Evolutionary conservation across 352 stramenopile species (phyloP).

Genomic region (Pythium biforme): DNA sequence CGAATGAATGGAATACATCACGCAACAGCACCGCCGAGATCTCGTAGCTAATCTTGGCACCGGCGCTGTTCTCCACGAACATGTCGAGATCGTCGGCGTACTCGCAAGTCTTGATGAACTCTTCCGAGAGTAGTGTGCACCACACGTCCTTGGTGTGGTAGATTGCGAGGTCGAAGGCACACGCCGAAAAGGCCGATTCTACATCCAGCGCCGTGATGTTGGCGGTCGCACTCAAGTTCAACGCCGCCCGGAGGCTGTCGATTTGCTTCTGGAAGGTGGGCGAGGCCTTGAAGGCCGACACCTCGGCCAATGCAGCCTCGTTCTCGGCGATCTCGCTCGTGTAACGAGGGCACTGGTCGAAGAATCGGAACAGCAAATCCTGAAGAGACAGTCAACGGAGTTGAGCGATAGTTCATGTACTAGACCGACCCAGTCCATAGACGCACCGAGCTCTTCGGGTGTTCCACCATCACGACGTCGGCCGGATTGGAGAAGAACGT

Average conservation of each 20-base stretch:
- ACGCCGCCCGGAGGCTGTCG: constrained; percentile 11
- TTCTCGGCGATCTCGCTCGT: constrained; percentile 49
- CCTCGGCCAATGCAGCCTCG: constrained; percentile 18
- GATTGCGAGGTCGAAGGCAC: constrained; percentile 21
- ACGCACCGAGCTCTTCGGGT: constrained; percentile 19
- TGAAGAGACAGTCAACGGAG: constrained; percentile 10
- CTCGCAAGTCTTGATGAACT: constrained; percentile 23
- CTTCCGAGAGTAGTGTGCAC: constrained; percentile 23
- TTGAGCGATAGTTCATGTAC: too few relatives aligned
- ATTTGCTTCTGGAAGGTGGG: constrained; percentile 16
- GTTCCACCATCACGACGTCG: constrained; percentile 41
- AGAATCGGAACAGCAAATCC: constrained; percentile 58
- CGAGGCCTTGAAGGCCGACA: constrained; percentile 12
- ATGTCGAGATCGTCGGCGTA: constrained; percentile 25
- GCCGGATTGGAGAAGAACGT: constrained; percentile 52
- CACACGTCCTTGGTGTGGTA: constrained; percentile 20
- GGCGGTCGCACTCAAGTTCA: constrained; percentile 16
- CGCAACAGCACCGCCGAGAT: constrained; percentile 24
- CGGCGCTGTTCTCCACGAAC: constrained; percentile 18
- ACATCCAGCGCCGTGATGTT: constrained; percentile 18
- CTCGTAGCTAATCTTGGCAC: constrained; percentile 31
- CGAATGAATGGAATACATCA: constrained; percentile 24
- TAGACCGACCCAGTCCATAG: background rate
- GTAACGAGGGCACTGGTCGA: constrained; percentile 57
- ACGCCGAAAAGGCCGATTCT: constrained; percentile 17